These are phyloP conservation scores for Sclerospora graminicola DNA, from an alignment of 352 stramenopile genomes.

Conservation along the genomic window DNA sequence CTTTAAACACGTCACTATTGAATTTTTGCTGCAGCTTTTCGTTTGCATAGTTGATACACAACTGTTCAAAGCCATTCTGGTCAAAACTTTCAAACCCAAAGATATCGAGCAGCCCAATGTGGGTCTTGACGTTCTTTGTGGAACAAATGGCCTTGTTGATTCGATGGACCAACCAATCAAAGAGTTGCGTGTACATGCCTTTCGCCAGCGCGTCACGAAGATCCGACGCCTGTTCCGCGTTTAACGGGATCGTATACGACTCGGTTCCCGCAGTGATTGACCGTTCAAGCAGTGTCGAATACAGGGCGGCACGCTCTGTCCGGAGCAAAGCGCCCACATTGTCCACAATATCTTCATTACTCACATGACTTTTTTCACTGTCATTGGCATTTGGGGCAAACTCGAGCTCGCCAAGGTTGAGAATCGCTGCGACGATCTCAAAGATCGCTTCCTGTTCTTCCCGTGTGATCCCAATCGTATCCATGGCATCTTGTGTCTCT, in stretches of 20 bases:
- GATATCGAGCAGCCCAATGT: constrained; percentile 92
- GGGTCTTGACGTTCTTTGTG: constrained; percentile 55
- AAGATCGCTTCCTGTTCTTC: constrained; percentile 89
- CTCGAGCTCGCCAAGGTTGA: constrained; percentile 94
- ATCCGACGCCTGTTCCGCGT: constrained; percentile 82
- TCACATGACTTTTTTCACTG: constrained; percentile 47
- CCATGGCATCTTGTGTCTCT: constrained; percentile 83
- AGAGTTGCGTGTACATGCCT: constrained; percentile 92
- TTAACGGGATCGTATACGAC: constrained; percentile 89
- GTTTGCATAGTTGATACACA: constrained; percentile 90
- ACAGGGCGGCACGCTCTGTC: constrained; percentile 57
- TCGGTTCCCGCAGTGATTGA: constrained; percentile 89
- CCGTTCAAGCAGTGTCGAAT: constrained; percentile 82
- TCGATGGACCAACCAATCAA: constrained; percentile 92
- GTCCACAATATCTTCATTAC: constrained; percentile 43
- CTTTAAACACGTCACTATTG: constrained; percentile 92
- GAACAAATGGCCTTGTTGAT: constrained; percentile 77
- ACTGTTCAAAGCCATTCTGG: constrained; percentile 82
- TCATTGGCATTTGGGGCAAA: constrained; percentile 61
- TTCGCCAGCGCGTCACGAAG: constrained; percentile 93
- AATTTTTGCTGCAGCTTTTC: constrained; percentile 87
- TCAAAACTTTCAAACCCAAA: constrained; percentile 94
- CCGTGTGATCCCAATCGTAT: constrained; percentile 84
- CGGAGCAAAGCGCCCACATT: constrained; percentile 50
- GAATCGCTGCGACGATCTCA: constrained; percentile 90